Evolutionary conservation across 129 eudicot species (phyloP).

Genomic region (Pseudognaphalium luteoalbum): DNA sequence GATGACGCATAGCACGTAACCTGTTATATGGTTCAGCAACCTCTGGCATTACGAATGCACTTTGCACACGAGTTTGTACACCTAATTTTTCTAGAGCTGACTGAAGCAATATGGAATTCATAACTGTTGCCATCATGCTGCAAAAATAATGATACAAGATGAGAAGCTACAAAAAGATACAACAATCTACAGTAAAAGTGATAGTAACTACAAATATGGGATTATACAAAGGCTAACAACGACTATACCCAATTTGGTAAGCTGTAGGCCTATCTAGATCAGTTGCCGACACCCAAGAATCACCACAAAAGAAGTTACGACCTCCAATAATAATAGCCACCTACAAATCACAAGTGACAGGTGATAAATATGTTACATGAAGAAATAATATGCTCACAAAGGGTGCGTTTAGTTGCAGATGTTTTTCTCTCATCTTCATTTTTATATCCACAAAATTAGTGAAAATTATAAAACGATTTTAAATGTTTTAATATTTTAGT

Average conservation of each 20-base stretch:
- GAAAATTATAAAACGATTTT: not conserved
- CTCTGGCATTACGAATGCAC: conserved; percentile 50
- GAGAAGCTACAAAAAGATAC: too few species aligned
- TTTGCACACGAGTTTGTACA: conserved; percentile 53
- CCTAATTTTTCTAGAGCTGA: conserved; percentile 53
- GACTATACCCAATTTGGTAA: conserved; percentile 41
- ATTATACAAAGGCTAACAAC: not conserved
- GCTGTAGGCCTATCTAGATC: conserved; percentile 51
- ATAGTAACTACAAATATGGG: not conserved
- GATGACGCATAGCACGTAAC: conserved; percentile 52
- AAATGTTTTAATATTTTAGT: not conserved
- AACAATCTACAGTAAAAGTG: not conserved
- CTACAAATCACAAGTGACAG: conserved; percentile 21
- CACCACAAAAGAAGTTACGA: conserved; percentile 49
- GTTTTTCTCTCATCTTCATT: not conserved
- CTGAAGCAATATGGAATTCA: conserved; percentile 55
- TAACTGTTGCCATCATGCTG: conserved; percentile 61
- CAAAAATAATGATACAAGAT: not conserved
- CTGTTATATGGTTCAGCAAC: conserved; percentile 52
- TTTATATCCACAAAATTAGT: not conserved
- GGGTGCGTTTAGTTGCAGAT: not conserved
- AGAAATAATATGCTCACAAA: not conserved
- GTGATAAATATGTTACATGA: conserved; percentile 8
- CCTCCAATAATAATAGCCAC: conserved; percentile 49
- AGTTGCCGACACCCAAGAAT: conserved; percentile 47